Conservation (phyloP, 176 grass and related monocot genomes). For the Thinopyrum elongatum region DNA sequence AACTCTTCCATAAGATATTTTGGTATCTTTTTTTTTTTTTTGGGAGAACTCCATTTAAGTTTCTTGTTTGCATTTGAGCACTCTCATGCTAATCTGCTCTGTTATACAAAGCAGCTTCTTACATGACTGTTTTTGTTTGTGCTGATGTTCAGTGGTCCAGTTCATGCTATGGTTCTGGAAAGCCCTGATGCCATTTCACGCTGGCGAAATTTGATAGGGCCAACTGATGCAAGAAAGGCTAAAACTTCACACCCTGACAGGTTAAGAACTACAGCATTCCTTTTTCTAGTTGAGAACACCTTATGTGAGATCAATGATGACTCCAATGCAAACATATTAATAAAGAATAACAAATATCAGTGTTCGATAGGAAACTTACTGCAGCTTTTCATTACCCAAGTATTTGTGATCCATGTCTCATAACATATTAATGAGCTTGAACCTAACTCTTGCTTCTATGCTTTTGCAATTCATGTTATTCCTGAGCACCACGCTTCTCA, state of each 20-base stretch:
- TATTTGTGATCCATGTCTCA: background rate
- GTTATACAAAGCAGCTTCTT: background rate
- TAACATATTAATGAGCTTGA: background rate
- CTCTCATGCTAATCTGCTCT: background rate
- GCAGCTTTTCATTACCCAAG: background rate
- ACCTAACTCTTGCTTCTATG: background rate
- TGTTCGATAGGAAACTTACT: background rate
- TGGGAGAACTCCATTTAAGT: background rate
- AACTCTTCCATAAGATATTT: background rate
- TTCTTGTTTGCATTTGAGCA: background rate
- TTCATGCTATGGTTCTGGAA: conserved; percentile 78
- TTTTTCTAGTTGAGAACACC: conserved; percentile 10
- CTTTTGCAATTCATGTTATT: background rate
- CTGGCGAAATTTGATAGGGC: conserved; percentile 87
- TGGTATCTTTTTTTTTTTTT: background rate
- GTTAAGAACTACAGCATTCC: conserved; percentile 22
- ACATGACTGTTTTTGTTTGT: conserved; percentile 25
- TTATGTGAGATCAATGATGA: background rate
- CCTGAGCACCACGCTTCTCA: background rate
- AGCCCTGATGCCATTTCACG: conserved; percentile 57
- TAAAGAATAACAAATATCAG: background rate
- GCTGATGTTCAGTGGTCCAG: conserved; percentile 62
- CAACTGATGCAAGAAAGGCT: conserved; percentile 79
- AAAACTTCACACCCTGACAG: conserved; percentile 78
- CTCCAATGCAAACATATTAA: background rate